Percentiles rank a stretch among this genome's conserved stretches.
Conservation (phyloP, 805 yeast genomes). For the Maudiozyma bulderi region DNA sequence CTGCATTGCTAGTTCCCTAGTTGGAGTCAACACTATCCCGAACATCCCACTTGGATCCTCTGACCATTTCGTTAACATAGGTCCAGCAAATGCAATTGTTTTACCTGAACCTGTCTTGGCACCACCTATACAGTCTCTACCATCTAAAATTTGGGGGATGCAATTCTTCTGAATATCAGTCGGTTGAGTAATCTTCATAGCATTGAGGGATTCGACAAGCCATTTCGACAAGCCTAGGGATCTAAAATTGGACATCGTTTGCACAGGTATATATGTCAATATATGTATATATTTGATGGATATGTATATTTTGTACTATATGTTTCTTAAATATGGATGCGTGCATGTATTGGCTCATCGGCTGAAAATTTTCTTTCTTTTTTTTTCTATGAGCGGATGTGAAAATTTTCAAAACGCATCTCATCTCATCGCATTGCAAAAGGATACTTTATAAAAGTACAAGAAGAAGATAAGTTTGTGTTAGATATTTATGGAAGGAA, state of each 20-base stretch:
- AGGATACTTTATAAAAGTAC: neutral
- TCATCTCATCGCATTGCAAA: constrained; percentile 16
- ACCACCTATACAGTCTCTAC: constrained; percentile 89
- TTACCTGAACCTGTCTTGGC: constrained; percentile 98
- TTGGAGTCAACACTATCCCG: constrained; percentile 84
- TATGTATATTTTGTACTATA: neutral
- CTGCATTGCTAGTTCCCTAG: constrained; percentile 89
- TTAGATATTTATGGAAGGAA: neutral
- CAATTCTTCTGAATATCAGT: constrained; percentile 82
- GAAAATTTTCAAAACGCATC: constrained; percentile 13
- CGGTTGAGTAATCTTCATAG: constrained; percentile 78
- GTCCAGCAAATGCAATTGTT: constrained; percentile 96
- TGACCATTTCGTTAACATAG: constrained; percentile 91
- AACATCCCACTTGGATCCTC: constrained; percentile 89
- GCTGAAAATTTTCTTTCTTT: neutral
- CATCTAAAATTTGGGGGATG: constrained; percentile 75
- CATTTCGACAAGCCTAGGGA: constrained; percentile 71
- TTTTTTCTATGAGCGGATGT: neutral
- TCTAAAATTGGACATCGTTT: constrained; percentile 2
- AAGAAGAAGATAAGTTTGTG: neutral
- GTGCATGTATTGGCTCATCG: neutral
- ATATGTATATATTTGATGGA: too few relatives aligned
- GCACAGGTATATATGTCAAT: too few relatives aligned
- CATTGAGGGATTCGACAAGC: constrained; percentile 68
- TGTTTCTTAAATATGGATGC: neutral